phyloP scores from a whole-genome alignment of 2,329 filamentous ascomycete species.

The Fusarium sp. region DNA sequence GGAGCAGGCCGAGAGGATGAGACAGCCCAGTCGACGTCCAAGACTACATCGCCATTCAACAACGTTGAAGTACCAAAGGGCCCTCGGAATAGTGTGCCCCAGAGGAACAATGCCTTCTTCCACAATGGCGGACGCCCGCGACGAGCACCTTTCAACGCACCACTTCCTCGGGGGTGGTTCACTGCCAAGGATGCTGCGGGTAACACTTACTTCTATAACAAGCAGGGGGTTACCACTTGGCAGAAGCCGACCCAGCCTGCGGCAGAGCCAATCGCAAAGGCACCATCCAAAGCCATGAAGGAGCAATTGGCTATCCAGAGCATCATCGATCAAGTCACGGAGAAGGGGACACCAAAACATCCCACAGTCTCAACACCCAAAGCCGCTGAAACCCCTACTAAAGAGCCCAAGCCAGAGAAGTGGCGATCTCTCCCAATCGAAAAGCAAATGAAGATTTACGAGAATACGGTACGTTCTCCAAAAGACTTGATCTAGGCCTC shows the following conservation, averaged over 20 bases:
- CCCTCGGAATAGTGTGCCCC: conserved; percentile 69
- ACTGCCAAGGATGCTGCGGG: conserved; percentile 77
- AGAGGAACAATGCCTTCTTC: conserved; percentile 64
- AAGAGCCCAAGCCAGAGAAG: conserved; percentile 73
- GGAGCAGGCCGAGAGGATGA: conserved; percentile 56
- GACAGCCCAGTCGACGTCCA: conserved; percentile 49
- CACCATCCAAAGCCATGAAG: conserved; percentile 70
- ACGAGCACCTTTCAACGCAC: conserved; percentile 65
- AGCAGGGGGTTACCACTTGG: conserved; percentile 84
- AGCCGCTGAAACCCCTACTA: conserved; percentile 63
- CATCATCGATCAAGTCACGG: conserved; percentile 86
- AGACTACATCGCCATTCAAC: conserved; percentile 56
- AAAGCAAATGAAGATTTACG: conserved; percentile 95
- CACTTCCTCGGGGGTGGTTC: conserved; percentile 88
- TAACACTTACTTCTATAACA: conserved; percentile 86
- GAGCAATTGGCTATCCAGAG: conserved; percentile 82
- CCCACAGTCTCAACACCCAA: conserved; percentile 73
- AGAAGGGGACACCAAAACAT: conserved; percentile 65
- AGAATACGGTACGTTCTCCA: conserved; percentile 79
- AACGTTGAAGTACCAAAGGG: conserved; percentile 66
- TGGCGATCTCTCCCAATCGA: conserved; percentile 78
- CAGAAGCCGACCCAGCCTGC: conserved; percentile 77
- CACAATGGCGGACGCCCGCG: conserved; percentile 58
- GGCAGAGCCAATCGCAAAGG: conserved; percentile 70
- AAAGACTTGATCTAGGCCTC: no score